Evolutionary conservation across 257 asterid genomes (phyloP), one percentile per base, ranked within the genome.

Genomic region (Echites panduratus): DNA sequence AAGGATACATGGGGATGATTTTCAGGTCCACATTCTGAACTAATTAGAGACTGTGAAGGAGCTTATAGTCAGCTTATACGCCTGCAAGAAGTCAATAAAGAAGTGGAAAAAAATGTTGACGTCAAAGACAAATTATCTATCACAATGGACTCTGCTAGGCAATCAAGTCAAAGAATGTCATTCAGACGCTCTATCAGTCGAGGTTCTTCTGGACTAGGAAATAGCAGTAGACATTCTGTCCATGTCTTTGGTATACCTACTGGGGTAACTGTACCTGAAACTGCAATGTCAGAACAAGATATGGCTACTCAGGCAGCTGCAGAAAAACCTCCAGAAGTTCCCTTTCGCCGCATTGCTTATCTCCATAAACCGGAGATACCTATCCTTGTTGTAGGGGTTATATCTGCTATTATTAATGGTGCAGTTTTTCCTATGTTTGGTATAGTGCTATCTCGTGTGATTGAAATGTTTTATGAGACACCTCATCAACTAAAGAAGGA

Each of bases 321-420:
- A 45, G 73, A 73, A 6, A 85, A 85, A 82, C 87, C 77, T 27
- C 84, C 74, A 17, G 53, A 75, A 20, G 91, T 89, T 56, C 80
- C 95, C 24, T 5, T 92, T 0, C 81, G 87, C 75, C 91, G 97
- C 14, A 81, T 92, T 26, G 82, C 78, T 11, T 78, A 78, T 66
- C 88, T 93, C 65, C 90, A 93, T 88, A 93, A 87, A 77, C 96
- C 97, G 13, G 98, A 93, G 84, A 43, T 72, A 24, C 93, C 95
- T 2, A 79, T 81, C 64, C 52, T 93, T 48, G 17, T 79, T 1
- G 75, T 68, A 4, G 98, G 98, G 19, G 70, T 80, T 48, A 40
- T 93, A 52, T 73, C 95, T 20, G 96, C 97, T 11, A 45, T 90
- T 38, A 32, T 89, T 9, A 93, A 90, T 19, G 98, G 98, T 35